phyloP scores from a whole-genome alignment of 2,329 filamentous ascomycete species.

The Penicillium digitatum region DNA sequence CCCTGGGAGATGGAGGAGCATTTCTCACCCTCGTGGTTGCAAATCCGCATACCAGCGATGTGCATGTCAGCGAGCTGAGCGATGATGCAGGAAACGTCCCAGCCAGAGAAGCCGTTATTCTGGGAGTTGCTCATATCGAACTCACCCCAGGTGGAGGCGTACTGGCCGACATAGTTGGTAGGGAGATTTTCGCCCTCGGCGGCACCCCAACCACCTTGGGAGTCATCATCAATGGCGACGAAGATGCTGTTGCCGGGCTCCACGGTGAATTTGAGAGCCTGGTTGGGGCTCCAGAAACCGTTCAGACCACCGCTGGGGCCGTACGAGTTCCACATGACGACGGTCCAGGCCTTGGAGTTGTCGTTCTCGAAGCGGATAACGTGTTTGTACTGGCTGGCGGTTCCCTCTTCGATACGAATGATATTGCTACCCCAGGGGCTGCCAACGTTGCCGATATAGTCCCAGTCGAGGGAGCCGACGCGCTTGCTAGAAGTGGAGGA shows the following conservation, averaged over 20 bases:
- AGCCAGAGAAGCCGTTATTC: conserved; percentile 36
- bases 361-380: conserved; percentile 34
- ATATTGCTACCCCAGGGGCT: conserved; percentile 42
- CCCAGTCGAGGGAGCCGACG: conserved; percentile 19
- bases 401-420: conserved; percentile 32
- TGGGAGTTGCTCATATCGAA: conserved; percentile 35
- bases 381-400: conserved; percentile 36
- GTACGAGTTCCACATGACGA: conserved; percentile 43
- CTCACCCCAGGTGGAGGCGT: conserved; percentile 42
- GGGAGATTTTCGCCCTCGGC: conserved; percentile 27
- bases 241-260: conserved; percentile 31
- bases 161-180: conserved; percentile 27
- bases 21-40: conserved; percentile 21
- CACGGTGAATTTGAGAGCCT: conserved; percentile 34
- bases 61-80: conserved; percentile 27
- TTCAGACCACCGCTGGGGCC: conserved; percentile 31
- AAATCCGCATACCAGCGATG: conserved; percentile 40
- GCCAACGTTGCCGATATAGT: conserved; percentile 37
- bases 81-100: conserved; percentile 42
- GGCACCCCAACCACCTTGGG: conserved; percentile 38
- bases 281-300: conserved; percentile 35
- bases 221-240: conserved; percentile 38
- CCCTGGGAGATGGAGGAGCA: conserved; percentile 33
- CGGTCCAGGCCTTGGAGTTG: conserved; percentile 32
- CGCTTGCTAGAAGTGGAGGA: conserved; percentile 18